Percentiles rank a stretch among this genome's conserved stretches.
phyloP scores from a whole-genome alignment of 768 basidiomycete species.

The Termitomyces sp. region DNA sequence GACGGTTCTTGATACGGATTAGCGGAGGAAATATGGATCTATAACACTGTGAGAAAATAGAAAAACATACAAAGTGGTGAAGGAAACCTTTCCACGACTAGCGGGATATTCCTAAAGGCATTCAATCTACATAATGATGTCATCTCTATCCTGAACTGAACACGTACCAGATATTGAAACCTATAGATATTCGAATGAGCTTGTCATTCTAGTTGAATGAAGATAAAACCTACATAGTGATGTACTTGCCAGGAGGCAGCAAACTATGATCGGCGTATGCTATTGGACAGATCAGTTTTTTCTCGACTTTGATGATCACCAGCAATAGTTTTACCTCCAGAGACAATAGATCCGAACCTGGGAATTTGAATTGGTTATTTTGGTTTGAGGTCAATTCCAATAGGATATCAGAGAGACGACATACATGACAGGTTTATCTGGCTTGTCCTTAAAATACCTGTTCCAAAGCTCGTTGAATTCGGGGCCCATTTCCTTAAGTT shows the following conservation, averaged over 20 bases:
- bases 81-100: constrained; percentile 61
- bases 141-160: not conserved
- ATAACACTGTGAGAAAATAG: not conserved
- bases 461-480: constrained; percentile 70
- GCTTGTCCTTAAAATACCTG: constrained; percentile 75
- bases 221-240: constrained; percentile 49
- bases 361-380: not conserved
- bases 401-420: constrained; percentile 3
- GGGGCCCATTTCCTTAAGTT: constrained; percentile 76
- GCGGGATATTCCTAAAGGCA: constrained; percentile 61
- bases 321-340: constrained; percentile 35
- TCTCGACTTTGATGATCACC: too few relatives aligned
- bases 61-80: not conserved
- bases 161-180: constrained; percentile 61
- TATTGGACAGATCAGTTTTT: constrained; percentile 8
- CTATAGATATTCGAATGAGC: constrained; percentile 15
- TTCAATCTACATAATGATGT: not conserved
- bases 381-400: not conserved
- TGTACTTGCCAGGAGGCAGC: constrained; percentile 68
- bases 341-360: constrained; percentile 65
- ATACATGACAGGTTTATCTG: constrained; percentile 74
- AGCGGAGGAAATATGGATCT: constrained; percentile 61
- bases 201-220: not conserved
- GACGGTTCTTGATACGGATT: constrained; percentile 61
- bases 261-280: constrained; percentile 71